Evolutionary conservation across 495 filamentous ascomycete genomes (phyloP), one percentile per base, ranked within the genome.

Genomic region (Entonaema liquescens): DNA sequence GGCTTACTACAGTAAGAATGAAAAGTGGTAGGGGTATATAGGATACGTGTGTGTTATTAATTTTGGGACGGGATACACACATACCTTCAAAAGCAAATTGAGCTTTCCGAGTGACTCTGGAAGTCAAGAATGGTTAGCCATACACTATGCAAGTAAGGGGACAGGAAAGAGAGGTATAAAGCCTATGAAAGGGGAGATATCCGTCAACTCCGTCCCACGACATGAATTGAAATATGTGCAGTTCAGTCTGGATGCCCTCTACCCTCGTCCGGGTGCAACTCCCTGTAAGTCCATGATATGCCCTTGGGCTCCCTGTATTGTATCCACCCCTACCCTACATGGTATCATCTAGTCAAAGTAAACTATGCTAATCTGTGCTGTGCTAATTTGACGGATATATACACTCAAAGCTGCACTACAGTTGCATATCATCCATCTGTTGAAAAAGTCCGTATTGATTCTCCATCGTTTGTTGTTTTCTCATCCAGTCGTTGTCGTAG

Each of bases 391-490:
- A 61, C 50, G 63, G 31, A 9, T 68, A 73, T 73, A 63, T 77
- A 77, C 67, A 70, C 36, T 31, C n/a, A 25, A 42, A 15, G 29
- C 66, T 13, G 17, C 28, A 13, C 55, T 76, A 78, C 53, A 75
- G 54, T 33, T 76, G 74, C 76, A 77, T 77, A 11, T 72, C 70
- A 8, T 74, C 71, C 74, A 79, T 82, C 55, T 83, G 79, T 74
- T 87, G 81, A 54, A 83, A 81, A 29, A 75, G 70, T 3, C 84
- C 85, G 65, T 90, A 89, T 71, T 88, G 85, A 58, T 88, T 83
- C 76, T 88, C 87, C 85, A 90, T 87, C 0, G 72, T 58, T 26
- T 80, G 71, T 21, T 83, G 79, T 44, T 80, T 78, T 70, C 86
- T 82, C 77, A 83, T 81, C 78, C 83, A 84, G 57, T 80, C 81